Evolutionary conservation across 1,284 basidiomycete species (phyloP).

Genomic region (Athelia psychrophila): DNA sequence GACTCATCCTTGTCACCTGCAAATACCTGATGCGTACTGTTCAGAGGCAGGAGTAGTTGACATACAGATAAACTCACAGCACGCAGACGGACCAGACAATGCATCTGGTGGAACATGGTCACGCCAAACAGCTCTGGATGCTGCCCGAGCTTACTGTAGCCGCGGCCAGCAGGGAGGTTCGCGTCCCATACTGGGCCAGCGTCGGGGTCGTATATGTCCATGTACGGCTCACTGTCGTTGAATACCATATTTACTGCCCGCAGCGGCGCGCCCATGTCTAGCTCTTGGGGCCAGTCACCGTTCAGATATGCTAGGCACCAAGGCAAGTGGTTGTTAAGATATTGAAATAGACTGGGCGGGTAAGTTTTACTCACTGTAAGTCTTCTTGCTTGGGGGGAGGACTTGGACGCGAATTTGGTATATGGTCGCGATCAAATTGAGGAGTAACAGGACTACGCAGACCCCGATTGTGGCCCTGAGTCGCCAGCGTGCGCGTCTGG

Average conservation of each 20-base stretch:
- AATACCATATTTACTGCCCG: conserved; percentile 2
- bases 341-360: too few relatives aligned
- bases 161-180: not conserved
- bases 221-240: conserved; percentile 1
- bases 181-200: not conserved
- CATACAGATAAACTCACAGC: not conserved
- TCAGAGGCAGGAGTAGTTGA: too few relatives aligned
- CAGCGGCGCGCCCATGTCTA: not conserved
- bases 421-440: too few relatives aligned
- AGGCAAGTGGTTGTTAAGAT: too few relatives aligned
- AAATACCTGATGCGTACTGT: not conserved
- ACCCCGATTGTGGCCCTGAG: too few relatives aligned
- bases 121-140: conserved; percentile 1
- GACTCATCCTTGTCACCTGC: conserved; percentile 2
- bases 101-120: conserved; percentile 9
- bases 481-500: too few relatives aligned
- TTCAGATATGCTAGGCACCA: too few relatives aligned
- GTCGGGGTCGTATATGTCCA: not conserved
- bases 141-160: conserved; percentile 1
- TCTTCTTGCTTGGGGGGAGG: too few relatives aligned
- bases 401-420: too few relatives aligned
- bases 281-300: too few relatives aligned
- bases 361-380: too few relatives aligned
- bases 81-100: conserved; percentile 8
- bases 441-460: too few relatives aligned